Base-by-base conservation (phyloP, 2,329 filamentous ascomycete species). In the Hirsutella thompsonii region DNA sequence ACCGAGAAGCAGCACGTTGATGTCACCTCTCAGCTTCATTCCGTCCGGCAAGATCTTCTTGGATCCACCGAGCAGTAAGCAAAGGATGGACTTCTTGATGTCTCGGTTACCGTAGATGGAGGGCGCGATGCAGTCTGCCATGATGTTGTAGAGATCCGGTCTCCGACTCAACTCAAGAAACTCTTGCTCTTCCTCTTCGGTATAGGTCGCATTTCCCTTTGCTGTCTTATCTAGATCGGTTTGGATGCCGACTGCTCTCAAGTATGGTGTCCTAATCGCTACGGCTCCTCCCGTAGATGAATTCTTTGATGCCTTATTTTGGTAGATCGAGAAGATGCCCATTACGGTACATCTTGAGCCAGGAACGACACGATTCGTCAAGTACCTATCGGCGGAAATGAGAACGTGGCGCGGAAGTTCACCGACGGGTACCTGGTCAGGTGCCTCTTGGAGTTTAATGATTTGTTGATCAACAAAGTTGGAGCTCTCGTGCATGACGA, bases 41-140 rank as follows among this genome's bases (percentile, higher is more conserved):
- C 92, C 92, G 52, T 98, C 92, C 0, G 92, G 92, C 0, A 98
- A 67, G 30, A 98, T 93, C 65, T 98, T 98, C 64, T 98, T 98
- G 23, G 88, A 94, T 13, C 92, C 92, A 44, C 92, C 92, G 58
- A 96, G 79, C 2, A 98, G 70, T 5, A 98, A 69, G 64, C 92
- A 98, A 2, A 93, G 76, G 52, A 98, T 96, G 4, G 92, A 81
- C 61, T 96, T 98, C 59, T 98, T 98, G 61, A 98, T 98, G 56
- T 96, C 86, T 32, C 75, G 65, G 56, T 95, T 98, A 39, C 92
- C 92, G 57, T 95, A 98, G 54, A 98, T 98, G 0, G 92, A 95
- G 0, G 92, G 92, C 5, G 92, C 92, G 50, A 98, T 94, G 59
- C 89, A 96, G 52, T 83, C 79, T 2, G 89, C 79, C 65, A 98